phyloP scores from a whole-genome alignment of 805 yeast genomes.

The Kuraishia capsulata region DNA sequence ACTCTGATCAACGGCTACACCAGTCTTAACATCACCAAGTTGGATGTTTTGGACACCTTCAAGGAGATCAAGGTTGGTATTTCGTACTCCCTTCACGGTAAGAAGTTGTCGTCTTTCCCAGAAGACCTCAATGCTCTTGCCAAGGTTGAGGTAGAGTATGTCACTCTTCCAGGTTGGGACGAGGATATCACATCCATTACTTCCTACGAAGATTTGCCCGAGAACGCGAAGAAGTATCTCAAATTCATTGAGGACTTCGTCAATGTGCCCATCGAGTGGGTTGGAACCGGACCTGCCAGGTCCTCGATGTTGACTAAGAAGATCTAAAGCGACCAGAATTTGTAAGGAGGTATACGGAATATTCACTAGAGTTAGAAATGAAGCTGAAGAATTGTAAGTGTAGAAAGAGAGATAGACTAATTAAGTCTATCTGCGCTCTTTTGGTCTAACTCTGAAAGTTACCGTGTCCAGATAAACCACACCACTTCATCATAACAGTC shows the following conservation, averaged over 20 bases:
- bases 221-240: constrained; percentile 78
- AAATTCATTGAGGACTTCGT: constrained; percentile 79
- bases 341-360: too few relatives aligned
- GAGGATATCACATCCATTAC: constrained; percentile 66
- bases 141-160: constrained; percentile 87
- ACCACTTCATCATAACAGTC: too few relatives aligned
- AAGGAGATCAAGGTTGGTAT: constrained; percentile 84
- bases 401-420: too few relatives aligned
- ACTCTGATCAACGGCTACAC: constrained; percentile 93
- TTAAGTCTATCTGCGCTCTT: too few relatives aligned
- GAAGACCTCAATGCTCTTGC: constrained; percentile 80
- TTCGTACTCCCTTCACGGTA: constrained; percentile 72
- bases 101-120: constrained; percentile 74
- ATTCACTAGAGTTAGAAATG: too few relatives aligned
- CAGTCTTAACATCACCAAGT: constrained; percentile 84
- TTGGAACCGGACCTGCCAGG: constrained; percentile 98
- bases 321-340: too few relatives aligned
- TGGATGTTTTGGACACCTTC: constrained; percentile 89
- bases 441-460: too few relatives aligned
- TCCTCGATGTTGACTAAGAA: constrained; percentile 74
- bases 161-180: constrained; percentile 93
- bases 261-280: constrained; percentile 86
- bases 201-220: constrained; percentile 73
- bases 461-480: too few relatives aligned
- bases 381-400: too few relatives aligned